Evolutionary conservation across 345 rosid species (phyloP).

Genomic region (Cochlearia excelsa): DNA sequence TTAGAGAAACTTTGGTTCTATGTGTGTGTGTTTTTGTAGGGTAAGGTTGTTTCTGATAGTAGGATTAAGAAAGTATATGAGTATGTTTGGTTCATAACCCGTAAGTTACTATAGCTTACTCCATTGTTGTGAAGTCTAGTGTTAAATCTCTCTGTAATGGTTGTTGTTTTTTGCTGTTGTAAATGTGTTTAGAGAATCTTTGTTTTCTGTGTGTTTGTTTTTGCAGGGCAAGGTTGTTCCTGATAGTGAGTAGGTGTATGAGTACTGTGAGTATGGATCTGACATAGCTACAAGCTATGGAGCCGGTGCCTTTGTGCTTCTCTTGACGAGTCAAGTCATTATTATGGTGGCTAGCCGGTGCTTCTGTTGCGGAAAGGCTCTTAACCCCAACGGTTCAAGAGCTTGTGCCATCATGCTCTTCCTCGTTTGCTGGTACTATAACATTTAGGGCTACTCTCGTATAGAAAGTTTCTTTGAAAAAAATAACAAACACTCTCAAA

Average conservation of each 20-base stretch:
- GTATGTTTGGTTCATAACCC: too few species aligned
- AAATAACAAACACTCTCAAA: too few species aligned
- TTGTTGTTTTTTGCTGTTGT: too few species aligned
- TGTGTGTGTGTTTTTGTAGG: too few species aligned
- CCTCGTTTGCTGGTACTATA: conserved; percentile 70
- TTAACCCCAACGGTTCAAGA: conserved; percentile 81
- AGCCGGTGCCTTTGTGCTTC: conserved; percentile 83
- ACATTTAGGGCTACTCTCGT: not conserved
- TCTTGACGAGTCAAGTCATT: conserved; percentile 62
- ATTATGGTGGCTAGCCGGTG: conserved; percentile 80
- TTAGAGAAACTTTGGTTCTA: too few species aligned
- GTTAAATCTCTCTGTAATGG: too few species aligned
- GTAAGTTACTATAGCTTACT: too few species aligned
- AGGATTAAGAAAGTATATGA: too few species aligned
- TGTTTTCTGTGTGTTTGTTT: conserved; percentile 11
- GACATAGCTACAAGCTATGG: conserved; percentile 90
- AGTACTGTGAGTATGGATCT: conserved; percentile 71
- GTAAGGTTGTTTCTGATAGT: too few species aligned
- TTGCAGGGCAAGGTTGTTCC: conserved; percentile 50
- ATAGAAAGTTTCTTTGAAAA: too few species aligned
- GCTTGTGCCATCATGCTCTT: conserved; percentile 85
- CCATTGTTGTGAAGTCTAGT: too few species aligned
- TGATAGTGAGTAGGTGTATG: conserved; percentile 52
- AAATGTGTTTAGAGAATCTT: not conserved
- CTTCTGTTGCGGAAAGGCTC: conserved; percentile 88